Base-by-base conservation (phyloP, 225 moss, liverwort and hornwort species). In the Polytrichum formosum region DNA sequence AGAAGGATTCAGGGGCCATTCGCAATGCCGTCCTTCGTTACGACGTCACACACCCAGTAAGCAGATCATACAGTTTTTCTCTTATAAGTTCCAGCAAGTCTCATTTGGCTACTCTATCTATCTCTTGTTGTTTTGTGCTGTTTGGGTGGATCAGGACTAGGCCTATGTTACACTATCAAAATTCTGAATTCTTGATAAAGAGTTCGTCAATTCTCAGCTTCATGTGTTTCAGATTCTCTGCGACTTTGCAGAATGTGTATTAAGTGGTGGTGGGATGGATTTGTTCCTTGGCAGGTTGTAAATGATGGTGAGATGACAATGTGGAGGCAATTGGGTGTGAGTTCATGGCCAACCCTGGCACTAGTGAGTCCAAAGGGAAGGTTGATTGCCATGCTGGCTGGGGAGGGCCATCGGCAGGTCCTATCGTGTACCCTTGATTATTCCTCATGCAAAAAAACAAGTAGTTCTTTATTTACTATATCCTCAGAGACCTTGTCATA, bases 261-360 rank as follows among this genome's bases (percentile, higher is more conserved):
- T 21, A 23, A 22, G 58, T 6, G 9, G 23, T 58, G 23, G 20
- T 58, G 58, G 58, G 58, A 21, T 20, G 58, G 58, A 58, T 58
- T 16, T 61, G 22, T 69, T 70, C 54, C 28, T 54, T 68, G 66
- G 31, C 78, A 91, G 90, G 91, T 98, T 59, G 97, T 98, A 65
- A 98, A 98, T 73, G 97, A 98, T 77, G 91, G 91, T 61, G 97
- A 94, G 37, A 98, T 98, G 97, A 88, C 79, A 26, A 86, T 98
- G 94, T 98, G 97, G 97, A 89, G 92, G 72, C 80, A 94, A 63
- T 78, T 98, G 62, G 97, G 97, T 29, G 92, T 98, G 22, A 98
- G 92, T 56, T 94, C 97, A 26, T 98, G 97, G 97, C 97, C 97
- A 46, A 98, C 97, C 56, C 65, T 98, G 77, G 85, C 80, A 26